phyloP scores from a whole-genome alignment of 176 grass and related monocot genomes.

The Cocos nucifera region DNA sequence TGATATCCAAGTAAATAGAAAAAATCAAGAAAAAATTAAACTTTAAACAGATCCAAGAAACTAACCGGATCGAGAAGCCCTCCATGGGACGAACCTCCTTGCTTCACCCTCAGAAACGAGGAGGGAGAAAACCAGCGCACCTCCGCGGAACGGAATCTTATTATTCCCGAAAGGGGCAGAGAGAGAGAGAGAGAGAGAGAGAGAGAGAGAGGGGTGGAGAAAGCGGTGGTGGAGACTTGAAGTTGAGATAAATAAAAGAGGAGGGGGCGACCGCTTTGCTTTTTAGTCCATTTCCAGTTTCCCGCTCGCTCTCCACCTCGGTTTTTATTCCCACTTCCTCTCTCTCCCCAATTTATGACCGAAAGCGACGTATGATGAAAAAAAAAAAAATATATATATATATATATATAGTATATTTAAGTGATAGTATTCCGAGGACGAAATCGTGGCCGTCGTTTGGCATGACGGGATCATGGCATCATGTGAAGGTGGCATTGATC shows the following conservation, averaged over 20 bases:
- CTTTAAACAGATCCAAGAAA: neutral
- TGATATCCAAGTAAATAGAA: neutral
- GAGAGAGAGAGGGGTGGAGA: too few relatives aligned
- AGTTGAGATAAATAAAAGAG: conserved; percentile 6
- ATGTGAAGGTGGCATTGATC: too few relatives aligned
- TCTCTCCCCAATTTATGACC: neutral
- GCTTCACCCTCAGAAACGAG: neutral
- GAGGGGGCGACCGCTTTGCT: neutral
- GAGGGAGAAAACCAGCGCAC: neutral
- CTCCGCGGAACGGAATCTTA: too few relatives aligned
- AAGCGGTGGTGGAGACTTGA: neutral
- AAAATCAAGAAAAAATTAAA: neutral
- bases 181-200: neutral
- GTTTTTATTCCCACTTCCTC: neutral
- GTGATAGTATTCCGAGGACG: too few relatives aligned
- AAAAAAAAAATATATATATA: too few relatives aligned
- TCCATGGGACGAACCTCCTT: conserved; percentile 11
- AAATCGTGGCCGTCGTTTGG: too few relatives aligned
- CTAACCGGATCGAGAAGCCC: conserved; percentile 45
- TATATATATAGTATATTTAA: too few relatives aligned
- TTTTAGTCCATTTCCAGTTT: conserved; percentile 4
- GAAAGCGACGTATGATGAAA: conserved; percentile 29
- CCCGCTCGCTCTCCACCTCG: neutral
- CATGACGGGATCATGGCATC: too few relatives aligned
- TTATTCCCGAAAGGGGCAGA: neutral